These are phyloP conservation scores for Primulina eburnea DNA, from an alignment of 257 asterid species.

Conservation along the genomic window DNA sequence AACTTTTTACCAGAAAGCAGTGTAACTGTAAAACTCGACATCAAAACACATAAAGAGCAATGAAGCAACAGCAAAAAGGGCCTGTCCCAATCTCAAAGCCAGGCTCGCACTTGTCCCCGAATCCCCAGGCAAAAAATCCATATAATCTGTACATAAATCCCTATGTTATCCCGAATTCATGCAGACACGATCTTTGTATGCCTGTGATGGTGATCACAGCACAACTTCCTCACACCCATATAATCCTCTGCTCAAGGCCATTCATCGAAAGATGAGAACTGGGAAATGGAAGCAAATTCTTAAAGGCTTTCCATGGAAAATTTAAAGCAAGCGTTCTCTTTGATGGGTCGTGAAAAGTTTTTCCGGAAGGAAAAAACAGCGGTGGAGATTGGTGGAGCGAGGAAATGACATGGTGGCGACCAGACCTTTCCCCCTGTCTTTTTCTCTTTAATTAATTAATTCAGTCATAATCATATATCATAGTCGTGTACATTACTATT, in stretches of 20 bases:
- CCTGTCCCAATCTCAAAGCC: slow-evolving; percentile 89
- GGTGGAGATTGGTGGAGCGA: background rate
- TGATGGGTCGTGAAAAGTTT: background rate
- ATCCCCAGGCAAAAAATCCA: slow-evolving; percentile 91
- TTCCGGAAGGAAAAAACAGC: background rate
- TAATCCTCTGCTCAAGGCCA: slow-evolving; percentile 36
- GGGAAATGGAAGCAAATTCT: background rate
- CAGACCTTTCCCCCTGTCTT: background rate
- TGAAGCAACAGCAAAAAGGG: slow-evolving; percentile 77
- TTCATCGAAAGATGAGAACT: slow-evolving; percentile 17
- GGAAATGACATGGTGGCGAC: background rate
- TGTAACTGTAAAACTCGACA: slow-evolving; percentile 84
- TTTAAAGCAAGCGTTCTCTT: background rate
- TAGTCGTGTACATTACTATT: background rate
- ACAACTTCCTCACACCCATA: slow-evolving; percentile 37
- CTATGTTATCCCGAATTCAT: background rate
- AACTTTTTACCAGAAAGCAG: slow-evolving; percentile 78
- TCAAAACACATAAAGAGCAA: slow-evolving; percentile 90
- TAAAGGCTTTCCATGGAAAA: background rate
- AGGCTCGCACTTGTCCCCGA: slow-evolving; percentile 88
- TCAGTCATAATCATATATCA: background rate
- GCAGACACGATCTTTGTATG: slow-evolving; percentile 12
- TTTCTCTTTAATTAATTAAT: background rate
- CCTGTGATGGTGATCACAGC: slow-evolving; percentile 18
- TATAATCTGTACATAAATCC: slow-evolving; percentile 32